Base-by-base conservation (phyloP, 164 flowering plant genomes). In the Platanus orientalis region DNA sequence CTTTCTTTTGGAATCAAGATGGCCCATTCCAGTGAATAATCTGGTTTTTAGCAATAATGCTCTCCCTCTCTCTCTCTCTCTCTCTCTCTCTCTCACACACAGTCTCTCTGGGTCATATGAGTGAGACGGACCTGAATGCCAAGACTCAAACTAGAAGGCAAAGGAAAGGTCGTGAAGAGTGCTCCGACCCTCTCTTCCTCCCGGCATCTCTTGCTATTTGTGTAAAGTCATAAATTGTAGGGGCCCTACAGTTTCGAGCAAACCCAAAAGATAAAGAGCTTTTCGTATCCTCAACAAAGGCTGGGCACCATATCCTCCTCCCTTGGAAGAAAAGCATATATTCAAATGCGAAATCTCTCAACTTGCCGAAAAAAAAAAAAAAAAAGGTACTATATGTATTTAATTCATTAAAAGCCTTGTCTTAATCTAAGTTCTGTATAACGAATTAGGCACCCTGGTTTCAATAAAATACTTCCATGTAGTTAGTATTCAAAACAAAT, bases 241-340 rank as follows among this genome's bases (percentile, higher is more conserved):
- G 53, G 61, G 48, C 40, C 54, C 60, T 64, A 58, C 55, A 45
- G 23, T 55, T 58, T 60, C 60, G 36, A 53, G 55, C 58, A 48
- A 69, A 51, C 62, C 67, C 59, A 60, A 64, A 72, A 72, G 75
- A 56, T 29, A 47, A 39, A 13, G 32, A 66, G 57, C 67, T 66
- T 58, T 71, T 62, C 39, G 59, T 47, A 54, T 64, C 29, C 23
- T 17, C n/a, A n/a, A n/a, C n/a, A 56, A 34, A 9, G 39, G 58
- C 66, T 63, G 39, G 51, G 32, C 23, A 51, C 66, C 57, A 54
- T 54, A 28, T 3, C n/a, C 50, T 25, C 30, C 47, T 51, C 65
- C 40, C 53, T 1, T 25, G 39, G 14, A 19, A n/a, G n/a, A n/a
- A 60, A 60, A 61, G 42, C 44, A 61, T 61, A 49, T 32, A 61